Conservation (phyloP, 495 filamentous ascomycete genomes). For the Xylona heveae region DNA sequence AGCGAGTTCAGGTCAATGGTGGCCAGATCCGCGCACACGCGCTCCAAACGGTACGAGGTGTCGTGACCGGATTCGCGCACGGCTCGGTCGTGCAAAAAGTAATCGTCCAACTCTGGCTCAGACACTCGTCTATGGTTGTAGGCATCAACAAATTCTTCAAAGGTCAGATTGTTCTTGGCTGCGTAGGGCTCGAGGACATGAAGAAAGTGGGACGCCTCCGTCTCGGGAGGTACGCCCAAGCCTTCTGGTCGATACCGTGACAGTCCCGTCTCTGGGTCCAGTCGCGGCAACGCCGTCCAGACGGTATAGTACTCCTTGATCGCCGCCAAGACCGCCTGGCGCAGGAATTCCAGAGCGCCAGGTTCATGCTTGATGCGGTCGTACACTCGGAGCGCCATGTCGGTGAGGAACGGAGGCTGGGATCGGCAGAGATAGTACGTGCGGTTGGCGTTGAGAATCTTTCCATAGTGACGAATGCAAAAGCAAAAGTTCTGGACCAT, state of each 20-base stretch:
- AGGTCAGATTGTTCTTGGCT: conserved; percentile 58
- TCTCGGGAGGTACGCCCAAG: conserved; percentile 84
- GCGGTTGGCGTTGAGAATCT: conserved; percentile 90
- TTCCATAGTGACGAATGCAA: conserved; percentile 93
- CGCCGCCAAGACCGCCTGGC: conserved; percentile 58
- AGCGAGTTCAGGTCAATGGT: conserved; percentile 88
- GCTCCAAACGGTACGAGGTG: conserved; percentile 80
- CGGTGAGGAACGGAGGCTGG: conserved; percentile 90
- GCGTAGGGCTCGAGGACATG: conserved; percentile 76
- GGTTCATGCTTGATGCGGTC: conserved; percentile 69
- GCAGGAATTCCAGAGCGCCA: conserved; percentile 55
- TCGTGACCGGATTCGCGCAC: conserved; percentile 96
- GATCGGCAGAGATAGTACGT: conserved; percentile 87
- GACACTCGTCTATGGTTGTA: conserved; percentile 62
- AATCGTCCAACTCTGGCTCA: conserved; percentile 81
- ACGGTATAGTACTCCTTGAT: conserved; percentile 94
- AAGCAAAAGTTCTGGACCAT: conserved; percentile 96
- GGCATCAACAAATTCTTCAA: conserved; percentile 61
- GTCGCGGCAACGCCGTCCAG: conserved; percentile 64
- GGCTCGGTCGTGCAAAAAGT: conserved; percentile 86
- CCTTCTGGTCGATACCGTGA: conserved; percentile 80
- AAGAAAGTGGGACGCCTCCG: conserved; percentile 69
- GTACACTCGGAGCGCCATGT: conserved; percentile 84
- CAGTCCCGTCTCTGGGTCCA: conserved; percentile 62
- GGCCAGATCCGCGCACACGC: conserved; percentile 67